Percentiles rank a stretch among this genome's conserved stretches.
Evolutionary conservation across 345 rosid species (phyloP).

Genomic region (Eucalyptus brandiana): DNA sequence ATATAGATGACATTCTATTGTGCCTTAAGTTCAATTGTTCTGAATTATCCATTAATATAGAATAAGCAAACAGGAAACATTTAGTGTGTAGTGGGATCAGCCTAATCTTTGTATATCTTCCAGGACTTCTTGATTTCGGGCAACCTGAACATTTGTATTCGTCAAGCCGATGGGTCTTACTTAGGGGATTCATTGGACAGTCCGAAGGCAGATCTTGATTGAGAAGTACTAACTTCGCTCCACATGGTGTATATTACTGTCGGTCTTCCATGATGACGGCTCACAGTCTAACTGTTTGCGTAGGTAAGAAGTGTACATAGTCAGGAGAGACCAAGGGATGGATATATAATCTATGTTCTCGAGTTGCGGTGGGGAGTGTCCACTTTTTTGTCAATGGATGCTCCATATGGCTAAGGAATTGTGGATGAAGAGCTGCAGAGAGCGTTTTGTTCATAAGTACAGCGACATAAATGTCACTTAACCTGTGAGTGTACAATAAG

Average conservation of each 20-base stretch:
- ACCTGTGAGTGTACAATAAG: conserved; percentile 6
- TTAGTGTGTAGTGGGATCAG: not conserved
- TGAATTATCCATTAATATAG: not conserved
- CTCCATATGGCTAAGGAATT: conserved; percentile 5
- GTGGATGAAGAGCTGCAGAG: conserved; percentile 7
- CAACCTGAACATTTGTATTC: conserved; percentile 53
- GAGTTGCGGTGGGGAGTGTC: conserved; percentile 24
- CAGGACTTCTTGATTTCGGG: conserved; percentile 58
- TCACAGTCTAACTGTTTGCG: conserved; percentile 20
- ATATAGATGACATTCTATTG: not conserved
- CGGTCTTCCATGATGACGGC: not conserved
- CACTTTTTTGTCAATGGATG: conserved; percentile 27
- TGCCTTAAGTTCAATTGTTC: not conserved
- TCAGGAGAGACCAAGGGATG: conserved; percentile 18
- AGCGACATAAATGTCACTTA: conserved; percentile 13
- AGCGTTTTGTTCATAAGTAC: conserved; percentile 24
- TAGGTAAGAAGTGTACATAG: conserved; percentile 42
- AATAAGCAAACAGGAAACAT: not conserved
- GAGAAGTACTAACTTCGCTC: conserved; percentile 1
- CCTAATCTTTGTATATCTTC: not conserved
- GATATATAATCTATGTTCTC: conserved; percentile 5
- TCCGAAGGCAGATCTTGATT: conserved; percentile 21
- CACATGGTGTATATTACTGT: not conserved
- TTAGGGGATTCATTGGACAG: conserved; percentile 46
- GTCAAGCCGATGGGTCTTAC: conserved; percentile 78